Evolutionary conservation across 2,329 filamentous ascomycete species (phyloP).

Genomic region (Cercospora berteroae): DNA sequence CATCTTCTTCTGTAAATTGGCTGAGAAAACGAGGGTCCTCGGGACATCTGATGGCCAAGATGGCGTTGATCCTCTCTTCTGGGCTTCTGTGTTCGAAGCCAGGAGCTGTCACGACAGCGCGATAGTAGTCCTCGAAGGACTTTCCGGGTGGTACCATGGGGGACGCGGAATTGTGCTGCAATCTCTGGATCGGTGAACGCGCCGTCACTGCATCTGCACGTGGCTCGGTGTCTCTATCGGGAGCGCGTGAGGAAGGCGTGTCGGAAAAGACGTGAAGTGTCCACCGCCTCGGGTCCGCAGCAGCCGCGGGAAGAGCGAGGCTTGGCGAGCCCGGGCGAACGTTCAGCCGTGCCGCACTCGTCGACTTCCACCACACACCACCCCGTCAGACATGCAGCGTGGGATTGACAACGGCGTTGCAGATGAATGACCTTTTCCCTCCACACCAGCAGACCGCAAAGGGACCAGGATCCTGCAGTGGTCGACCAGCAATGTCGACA

Average conservation of each 20-base stretch:
- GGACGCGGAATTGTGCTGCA: not conserved
- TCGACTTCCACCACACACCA: not conserved
- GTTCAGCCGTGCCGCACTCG: not conserved
- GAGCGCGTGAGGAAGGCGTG: not conserved
- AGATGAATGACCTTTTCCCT: not conserved
- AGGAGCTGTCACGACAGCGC: not conserved
- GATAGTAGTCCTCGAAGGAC: slow-evolving; percentile 11
- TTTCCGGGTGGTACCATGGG: slow-evolving; percentile 21
- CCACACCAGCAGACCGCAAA: not conserved
- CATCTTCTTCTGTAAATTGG: slow-evolving; percentile 28
- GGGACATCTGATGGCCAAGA: slow-evolving; percentile 20
- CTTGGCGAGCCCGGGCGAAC: not conserved
- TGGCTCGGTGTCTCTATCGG: not conserved
- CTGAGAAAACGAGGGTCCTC: slow-evolving; percentile 22
- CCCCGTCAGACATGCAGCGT: not conserved
- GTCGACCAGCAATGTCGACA: not conserved
- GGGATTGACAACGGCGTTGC: not conserved
- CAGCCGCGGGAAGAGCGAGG: not conserved
- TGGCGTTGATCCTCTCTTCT: slow-evolving; percentile 28
- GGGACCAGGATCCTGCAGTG: not conserved
- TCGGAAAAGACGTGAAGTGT: not conserved
- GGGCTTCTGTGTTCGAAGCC: slow-evolving; percentile 25
- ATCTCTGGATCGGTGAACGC: not conserved
- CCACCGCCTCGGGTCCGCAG: not conserved
- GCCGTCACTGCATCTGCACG: not conserved